These are phyloP conservation scores for Chlorella sorokiniana DNA, from an alignment of 139 green algal genomes.

Conservation along the genomic window DNA sequence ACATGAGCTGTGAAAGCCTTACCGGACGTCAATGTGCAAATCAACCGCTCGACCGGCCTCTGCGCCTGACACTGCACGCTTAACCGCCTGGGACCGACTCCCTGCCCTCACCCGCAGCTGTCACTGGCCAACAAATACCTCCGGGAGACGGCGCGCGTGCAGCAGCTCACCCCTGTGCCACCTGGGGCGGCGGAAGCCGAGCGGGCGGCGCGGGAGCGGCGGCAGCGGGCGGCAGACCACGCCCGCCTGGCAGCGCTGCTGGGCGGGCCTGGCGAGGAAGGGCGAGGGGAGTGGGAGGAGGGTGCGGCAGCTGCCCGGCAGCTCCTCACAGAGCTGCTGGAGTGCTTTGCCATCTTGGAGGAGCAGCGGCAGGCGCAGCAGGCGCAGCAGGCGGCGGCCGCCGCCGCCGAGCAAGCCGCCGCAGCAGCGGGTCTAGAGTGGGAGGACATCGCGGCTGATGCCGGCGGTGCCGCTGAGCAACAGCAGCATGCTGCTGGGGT, in stretches of 20 bases:
- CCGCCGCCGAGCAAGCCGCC: not conserved
- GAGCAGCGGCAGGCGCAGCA: slow-evolving; percentile 12
- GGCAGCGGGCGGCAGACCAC: slow-evolving; percentile 1
- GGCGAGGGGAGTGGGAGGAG: slow-evolving; percentile 18
- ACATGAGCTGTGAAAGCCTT: too few relatives aligned
- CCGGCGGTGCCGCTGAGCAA: not conserved
- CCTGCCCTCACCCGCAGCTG: slow-evolving; percentile 24
- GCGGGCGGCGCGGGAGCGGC: slow-evolving; percentile 16
- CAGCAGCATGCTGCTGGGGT: not conserved
- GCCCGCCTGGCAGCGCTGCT: slow-evolving; percentile 3
- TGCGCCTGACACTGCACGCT: not conserved
- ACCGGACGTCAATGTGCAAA: too few relatives aligned
- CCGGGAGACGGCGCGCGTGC: slow-evolving; percentile 29
- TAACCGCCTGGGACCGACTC: not conserved
- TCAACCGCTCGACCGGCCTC: too few relatives aligned
- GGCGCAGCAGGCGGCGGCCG: not conserved
- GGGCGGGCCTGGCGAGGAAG: not conserved
- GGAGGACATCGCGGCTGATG: slow-evolving; percentile 31
- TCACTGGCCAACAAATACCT: slow-evolving; percentile 38
- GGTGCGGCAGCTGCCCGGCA: not conserved
- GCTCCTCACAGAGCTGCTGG: slow-evolving; percentile 12
- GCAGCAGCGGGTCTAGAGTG: slow-evolving; percentile 26
- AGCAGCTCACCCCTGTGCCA: too few relatives aligned
- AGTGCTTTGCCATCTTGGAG: slow-evolving; percentile 34
- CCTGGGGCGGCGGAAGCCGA: not conserved